Evolutionary conservation across 176 grass and related monocot species (phyloP), one percentile per base, ranked within the genome.

Genomic region (Puccinellia tenuiflora): DNA sequence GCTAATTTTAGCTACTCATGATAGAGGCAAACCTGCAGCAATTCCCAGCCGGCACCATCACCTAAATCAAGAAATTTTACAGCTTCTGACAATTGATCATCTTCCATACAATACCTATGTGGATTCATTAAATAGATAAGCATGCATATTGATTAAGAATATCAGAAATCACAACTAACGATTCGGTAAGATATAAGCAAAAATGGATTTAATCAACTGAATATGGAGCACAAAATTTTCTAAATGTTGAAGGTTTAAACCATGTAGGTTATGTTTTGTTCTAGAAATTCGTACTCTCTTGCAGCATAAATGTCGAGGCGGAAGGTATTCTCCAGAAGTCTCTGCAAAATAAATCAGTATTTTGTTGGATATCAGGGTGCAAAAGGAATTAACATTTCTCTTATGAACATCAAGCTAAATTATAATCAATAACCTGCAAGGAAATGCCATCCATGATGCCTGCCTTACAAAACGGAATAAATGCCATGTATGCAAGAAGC

Each of bases 401-500:
- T 68, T 66, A 46, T 73, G 34, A 77, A 72, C 33, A 42, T 13
- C 13, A 63, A 75, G 47, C 38, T 48, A 33, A 81, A 54, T 20
- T 35, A 70, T 54, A 46, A 35, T 33, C 26, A 85, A 70, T 81
- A 77, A 96, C 93, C 87, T 92, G 90, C 93, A 96, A 83, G 12
- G 91, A 93, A 54, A 96, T 91, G 65, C 76, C 86, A 85, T 96
- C 91, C 68, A 91, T 89, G 70, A 88, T 79, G 45, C 92, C 90
- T 56, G 88, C 57, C 89, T 98, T 68, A 14, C 92, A 98, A 80
- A 98, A 98, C 6, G 95, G 95, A 82, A 98, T 73, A 91, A 98
- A 98, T 18, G 90, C 72, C 84, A 98, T 90, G 89, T 93, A 98
- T 52, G 92, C 95, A 90, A 98, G 74, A 79, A 98, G 92, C 63